Evolutionary conservation across 495 filamentous ascomycete species (phyloP).

Genomic region (Parathielavia hyrcaniae): DNA sequence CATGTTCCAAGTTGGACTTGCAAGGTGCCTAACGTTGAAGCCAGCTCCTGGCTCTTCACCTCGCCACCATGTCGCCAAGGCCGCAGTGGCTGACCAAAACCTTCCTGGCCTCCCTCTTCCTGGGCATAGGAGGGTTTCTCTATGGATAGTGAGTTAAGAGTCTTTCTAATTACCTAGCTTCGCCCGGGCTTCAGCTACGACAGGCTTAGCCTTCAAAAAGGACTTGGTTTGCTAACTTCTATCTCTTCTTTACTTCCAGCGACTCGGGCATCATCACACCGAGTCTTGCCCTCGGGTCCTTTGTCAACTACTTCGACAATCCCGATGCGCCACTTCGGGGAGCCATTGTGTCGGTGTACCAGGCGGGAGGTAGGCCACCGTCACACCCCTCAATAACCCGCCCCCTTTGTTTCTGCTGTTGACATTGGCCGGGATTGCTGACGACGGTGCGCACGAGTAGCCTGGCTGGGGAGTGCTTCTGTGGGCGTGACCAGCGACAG

Average conservation of each 20-base stretch:
- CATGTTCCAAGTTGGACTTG: background rate
- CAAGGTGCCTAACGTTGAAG: background rate
- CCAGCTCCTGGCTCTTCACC: background rate
- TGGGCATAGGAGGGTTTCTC: constrained; percentile 34
- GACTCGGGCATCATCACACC: constrained; percentile 42
- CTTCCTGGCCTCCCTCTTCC: constrained; percentile 32
- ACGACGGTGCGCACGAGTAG: constrained; percentile 14
- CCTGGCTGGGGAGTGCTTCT: constrained; percentile 47
- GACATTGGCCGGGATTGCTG: background rate
- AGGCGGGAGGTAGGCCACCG: constrained; percentile 25
- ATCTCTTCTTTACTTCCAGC: constrained; percentile 9
- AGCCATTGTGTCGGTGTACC: constrained; percentile 48
- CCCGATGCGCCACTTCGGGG: constrained; percentile 44
- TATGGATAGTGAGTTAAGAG: constrained; percentile 30
- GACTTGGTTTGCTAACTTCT: background rate
- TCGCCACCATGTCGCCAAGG: background rate
- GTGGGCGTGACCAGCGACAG: constrained; percentile 43
- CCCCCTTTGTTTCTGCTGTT: too few relatives aligned
- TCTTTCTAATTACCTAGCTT: too few relatives aligned
- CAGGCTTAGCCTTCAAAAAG: background rate
- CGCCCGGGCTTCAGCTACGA: too few relatives aligned
- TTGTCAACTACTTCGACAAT: constrained; percentile 37
- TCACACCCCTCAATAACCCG: background rate
- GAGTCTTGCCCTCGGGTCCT: constrained; percentile 41
- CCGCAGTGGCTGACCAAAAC: constrained; percentile 26